phyloP scores from a whole-genome alignment of 2,329 filamentous ascomycete genomes.

The Claviceps quebecensis region DNA sequence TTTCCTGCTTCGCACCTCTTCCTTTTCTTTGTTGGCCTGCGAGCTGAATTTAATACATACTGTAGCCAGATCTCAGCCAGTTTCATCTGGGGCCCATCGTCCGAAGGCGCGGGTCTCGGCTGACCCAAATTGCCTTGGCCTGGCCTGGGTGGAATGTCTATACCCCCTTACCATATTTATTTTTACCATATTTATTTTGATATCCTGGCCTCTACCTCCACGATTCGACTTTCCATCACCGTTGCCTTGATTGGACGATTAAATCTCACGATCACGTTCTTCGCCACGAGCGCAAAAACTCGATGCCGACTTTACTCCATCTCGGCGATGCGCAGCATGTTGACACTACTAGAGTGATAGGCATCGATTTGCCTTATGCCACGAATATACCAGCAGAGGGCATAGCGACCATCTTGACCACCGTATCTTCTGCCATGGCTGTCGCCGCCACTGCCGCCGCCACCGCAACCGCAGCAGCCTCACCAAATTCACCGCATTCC shows the following conservation, averaged over 20 bases:
- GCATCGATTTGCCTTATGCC: conserved; percentile 8
- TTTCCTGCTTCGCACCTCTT: no score
- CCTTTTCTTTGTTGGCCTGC: no score
- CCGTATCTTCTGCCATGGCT: conserved; percentile 7
- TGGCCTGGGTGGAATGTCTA: neutral
- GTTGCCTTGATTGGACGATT: neutral
- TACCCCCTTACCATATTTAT: no score
- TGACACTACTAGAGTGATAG: conserved; percentile 1
- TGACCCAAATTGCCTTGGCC: neutral
- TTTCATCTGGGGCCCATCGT: no score
- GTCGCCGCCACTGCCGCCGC: conserved; percentile 16
- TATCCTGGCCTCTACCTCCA: neutral
- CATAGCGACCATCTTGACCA: conserved; percentile 7
- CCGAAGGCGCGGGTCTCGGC: no score
- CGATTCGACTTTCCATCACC: neutral
- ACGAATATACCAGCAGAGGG: conserved; percentile 2
- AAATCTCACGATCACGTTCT: neutral
- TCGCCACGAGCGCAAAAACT: neutral
- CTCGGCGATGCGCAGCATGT: conserved; percentile 3
- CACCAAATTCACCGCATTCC: conserved; percentile 12
- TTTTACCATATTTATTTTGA: no score
- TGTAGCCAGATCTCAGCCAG: no score
- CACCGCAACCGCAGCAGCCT: conserved; percentile 14
- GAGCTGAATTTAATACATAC: no score
- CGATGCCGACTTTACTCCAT: conserved; percentile 3